Evolutionary conservation across 495 filamentous ascomycete genomes (phyloP).

Genomic region (Entonaema liquescens): DNA sequence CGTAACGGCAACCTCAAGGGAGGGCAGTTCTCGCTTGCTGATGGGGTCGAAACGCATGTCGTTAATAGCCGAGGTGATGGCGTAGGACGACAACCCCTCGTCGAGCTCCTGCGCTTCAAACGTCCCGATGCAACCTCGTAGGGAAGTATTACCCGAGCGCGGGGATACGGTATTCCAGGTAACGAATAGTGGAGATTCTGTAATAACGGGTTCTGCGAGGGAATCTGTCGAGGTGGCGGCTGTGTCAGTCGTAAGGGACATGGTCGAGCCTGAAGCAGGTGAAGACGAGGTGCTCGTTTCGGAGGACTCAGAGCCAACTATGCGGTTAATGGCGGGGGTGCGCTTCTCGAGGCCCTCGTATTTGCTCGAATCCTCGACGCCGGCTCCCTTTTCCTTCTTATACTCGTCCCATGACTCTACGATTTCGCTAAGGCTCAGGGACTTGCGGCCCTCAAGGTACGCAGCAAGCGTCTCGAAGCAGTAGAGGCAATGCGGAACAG

Average conservation of each 20-base stretch:
- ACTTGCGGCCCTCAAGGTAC: conserved; percentile 53
- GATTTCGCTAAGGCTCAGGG: conserved; percentile 67
- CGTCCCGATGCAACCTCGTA: conserved; percentile 96
- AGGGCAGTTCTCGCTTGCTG: conserved; percentile 68
- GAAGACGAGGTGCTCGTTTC: conserved; percentile 45
- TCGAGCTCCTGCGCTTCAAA: conserved; percentile 83
- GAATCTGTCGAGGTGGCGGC: conserved; percentile 42
- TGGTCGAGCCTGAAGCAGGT: conserved; percentile 42
- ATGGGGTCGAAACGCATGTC: conserved; percentile 88
- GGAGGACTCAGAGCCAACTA: conserved; percentile 46
- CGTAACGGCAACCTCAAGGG: conserved; percentile 74
- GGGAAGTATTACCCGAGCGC: conserved; percentile 64
- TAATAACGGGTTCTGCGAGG: conserved; percentile 35
- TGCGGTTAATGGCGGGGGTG: conserved; percentile 50
- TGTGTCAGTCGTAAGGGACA: conserved; percentile 45
- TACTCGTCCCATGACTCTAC: neutral
- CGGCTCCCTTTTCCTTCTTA: neutral
- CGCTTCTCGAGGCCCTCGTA: conserved; percentile 48
- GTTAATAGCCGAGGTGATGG: conserved; percentile 87
- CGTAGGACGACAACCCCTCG: conserved; percentile 78
- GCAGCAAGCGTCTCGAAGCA: conserved; percentile 86
- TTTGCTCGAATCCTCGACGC: conserved; percentile 57
- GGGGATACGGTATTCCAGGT: conserved; percentile 85
- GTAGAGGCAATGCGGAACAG: conserved; percentile 81
- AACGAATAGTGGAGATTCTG: conserved; percentile 80